Evolutionary conservation across 2,329 filamentous ascomycete species (phyloP).

Genomic region (Rhinocladiella similis): DNA sequence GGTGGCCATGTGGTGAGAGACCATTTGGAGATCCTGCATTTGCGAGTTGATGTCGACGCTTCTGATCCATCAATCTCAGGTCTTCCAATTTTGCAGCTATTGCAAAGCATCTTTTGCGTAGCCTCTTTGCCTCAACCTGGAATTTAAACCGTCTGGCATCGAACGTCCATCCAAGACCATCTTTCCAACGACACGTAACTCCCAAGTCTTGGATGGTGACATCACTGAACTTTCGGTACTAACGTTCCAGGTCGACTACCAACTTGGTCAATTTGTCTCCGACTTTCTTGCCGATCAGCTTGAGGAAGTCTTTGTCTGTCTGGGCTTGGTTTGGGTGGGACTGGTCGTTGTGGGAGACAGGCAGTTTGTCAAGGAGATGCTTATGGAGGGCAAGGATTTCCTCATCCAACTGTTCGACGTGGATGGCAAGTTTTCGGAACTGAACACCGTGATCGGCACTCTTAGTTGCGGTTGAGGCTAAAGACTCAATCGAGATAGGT

Average conservation of each 20-base stretch:
- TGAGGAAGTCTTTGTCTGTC: neutral
- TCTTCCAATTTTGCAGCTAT: no score
- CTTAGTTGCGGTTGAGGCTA: neutral
- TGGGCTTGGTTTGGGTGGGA: no score
- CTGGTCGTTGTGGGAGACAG: neutral
- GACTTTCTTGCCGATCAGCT: neutral
- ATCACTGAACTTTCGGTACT: neutral
- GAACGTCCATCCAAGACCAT: no score
- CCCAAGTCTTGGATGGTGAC: neutral
- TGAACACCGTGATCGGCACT: neutral
- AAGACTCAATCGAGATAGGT: neutral
- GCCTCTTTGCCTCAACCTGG: no score
- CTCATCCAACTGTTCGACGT: conserved; percentile 5
- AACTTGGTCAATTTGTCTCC: neutral
- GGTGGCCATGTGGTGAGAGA: no score
- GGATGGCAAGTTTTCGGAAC: neutral
- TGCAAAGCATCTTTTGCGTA: no score
- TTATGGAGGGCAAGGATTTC: conserved; percentile 1
- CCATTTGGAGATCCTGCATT: no score
- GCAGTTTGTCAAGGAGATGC: neutral
- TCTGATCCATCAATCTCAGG: no score
- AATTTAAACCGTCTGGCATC: no score
- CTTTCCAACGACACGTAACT: no score
- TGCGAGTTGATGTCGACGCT: no score
- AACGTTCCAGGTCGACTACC: conserved; percentile 7